Evolutionary conservation across 148 eudicot species (phyloP), one percentile per base, ranked within the genome.

Genomic region (Dysphania ambrosioides): DNA sequence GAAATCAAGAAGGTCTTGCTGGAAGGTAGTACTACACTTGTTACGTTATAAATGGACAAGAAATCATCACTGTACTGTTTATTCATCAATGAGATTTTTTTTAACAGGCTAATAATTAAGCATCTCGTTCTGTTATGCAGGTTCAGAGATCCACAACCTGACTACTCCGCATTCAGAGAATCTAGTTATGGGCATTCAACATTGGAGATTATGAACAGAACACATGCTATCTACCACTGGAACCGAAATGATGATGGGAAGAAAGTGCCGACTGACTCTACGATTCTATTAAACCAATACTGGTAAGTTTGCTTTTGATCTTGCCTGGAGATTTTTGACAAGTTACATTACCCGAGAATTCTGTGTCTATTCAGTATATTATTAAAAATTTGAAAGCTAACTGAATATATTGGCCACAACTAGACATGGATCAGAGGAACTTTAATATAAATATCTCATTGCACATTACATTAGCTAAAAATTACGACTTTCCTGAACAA

Each of bases 1-100:
- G 99, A 80, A 92, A 95, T 82, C 96, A 87, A 77, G 99, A 90
- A 86, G 99, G 99, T 76, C 90, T 95, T 79, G 97, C 98, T 82
- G 75, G 72, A 75, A 64, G 75, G 82, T 80, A 27, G 71, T 7
- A 62, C 73, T 77, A 27, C 16, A 72, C 27, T 12, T 21, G 19
- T 77, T 19, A 26, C 47, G 3, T 44, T 44, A 0, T 44, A 15
- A 47, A 47, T 47, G 53, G 40, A 47, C 53, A 13, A 47, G 53
- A 5, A 26, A 4, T 23, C 30, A 56, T 51, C 53, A 29, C 23
- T 68, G 12, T 27, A 42, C 58, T 41, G 26, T 13, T 63, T 29
- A 6, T 36, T 53, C 31, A 0, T 55, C 41, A 12, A 34, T 6
- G 21, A 19, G 35, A 63, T 41, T 9, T 36, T 73, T 51, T n/a